phyloP scores from a whole-genome alignment of 192 early-diverging fungal genomes.

The Coemansia umbellata region DNA sequence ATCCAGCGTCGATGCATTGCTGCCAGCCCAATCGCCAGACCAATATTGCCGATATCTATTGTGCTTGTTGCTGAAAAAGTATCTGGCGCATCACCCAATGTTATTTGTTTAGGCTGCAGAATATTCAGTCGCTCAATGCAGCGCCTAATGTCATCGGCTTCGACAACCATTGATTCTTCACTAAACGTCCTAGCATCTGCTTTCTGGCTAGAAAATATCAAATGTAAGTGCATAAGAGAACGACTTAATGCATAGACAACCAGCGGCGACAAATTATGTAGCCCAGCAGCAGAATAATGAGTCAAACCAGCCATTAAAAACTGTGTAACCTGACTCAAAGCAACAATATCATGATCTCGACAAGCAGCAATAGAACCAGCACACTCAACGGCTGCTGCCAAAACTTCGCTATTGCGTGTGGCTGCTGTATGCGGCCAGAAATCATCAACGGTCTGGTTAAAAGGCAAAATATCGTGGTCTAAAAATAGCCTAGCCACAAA shows the following conservation, averaged over 20 bases:
- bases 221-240: slow-evolving; percentile 8
- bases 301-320: slow-evolving; percentile 20
- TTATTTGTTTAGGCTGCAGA: slow-evolving; percentile 1
- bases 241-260: slow-evolving; percentile 14
- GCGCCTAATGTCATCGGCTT: slow-evolving; percentile 33
- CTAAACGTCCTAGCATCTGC: slow-evolving; percentile 6
- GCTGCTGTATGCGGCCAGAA: slow-evolving; percentile 15
- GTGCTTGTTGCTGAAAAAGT: neutral
- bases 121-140: slow-evolving; percentile 29
- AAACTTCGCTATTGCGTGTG: slow-evolving; percentile 7
- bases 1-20: slow-evolving; percentile 41
- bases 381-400: slow-evolving; percentile 32
- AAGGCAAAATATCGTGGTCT: slow-evolving; percentile 4
- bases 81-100: too few relatives aligned
- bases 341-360: slow-evolving; percentile 12
- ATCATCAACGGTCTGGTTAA: neutral
- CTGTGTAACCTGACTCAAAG: slow-evolving; percentile 12
- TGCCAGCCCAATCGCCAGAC: slow-evolving; percentile 19
- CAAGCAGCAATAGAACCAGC: slow-evolving; percentile 8
- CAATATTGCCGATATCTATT: slow-evolving; percentile 8
- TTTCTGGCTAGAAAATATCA: neutral
- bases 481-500: slow-evolving; percentile 1
- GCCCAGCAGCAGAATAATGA: neutral
- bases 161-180: slow-evolving; percentile 13
- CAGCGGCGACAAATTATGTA: neutral